A percentile compares a stretch with the other conserved stretches of the same genome.
These are phyloP conservation scores for Zygnema circumcarinatum DNA, from an alignment of 139 green algal species.

Conservation along the genomic window DNA sequence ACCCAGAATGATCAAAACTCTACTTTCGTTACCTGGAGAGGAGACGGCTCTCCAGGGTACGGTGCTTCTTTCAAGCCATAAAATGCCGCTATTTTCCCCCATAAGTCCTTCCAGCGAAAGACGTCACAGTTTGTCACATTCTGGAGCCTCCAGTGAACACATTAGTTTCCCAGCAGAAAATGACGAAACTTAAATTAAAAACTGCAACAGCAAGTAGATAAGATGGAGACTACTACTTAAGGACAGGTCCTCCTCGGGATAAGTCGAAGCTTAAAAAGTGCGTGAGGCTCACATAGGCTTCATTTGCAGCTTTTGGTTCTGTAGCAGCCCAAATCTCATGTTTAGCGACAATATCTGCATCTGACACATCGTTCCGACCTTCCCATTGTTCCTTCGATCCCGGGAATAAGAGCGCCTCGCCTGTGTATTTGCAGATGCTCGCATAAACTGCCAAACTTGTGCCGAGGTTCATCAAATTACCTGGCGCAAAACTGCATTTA, in stretches of 20 bases:
- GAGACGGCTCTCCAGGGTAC: constrained; percentile 9
- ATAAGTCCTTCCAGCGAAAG: constrained; percentile 42
- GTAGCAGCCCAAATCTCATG: constrained; percentile 19
- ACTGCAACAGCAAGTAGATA: no score
- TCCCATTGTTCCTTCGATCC: constrained; percentile 12
- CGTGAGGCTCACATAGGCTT: constrained; percentile 17
- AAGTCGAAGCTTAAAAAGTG: no score
- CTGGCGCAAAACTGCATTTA: constrained; percentile 33
- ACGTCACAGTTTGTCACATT: constrained; percentile 49
- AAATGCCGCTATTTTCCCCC: constrained; percentile 25
- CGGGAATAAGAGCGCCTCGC: constrained; percentile 36
- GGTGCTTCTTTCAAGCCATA: constrained; percentile 5
- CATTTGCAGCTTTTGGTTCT: constrained; percentile 16
- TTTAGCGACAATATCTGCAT: constrained; percentile 32
- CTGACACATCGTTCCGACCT: constrained; percentile 30
- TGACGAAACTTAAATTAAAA: no score
- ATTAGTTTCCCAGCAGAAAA: no score
- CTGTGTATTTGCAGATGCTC: constrained; percentile 23
- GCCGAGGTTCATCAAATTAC: constrained; percentile 46
- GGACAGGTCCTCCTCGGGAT: no score
- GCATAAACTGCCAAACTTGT: constrained; percentile 37
- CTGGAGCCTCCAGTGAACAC: not conserved
- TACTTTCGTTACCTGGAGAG: constrained; percentile 40
- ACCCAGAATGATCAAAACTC: no score
- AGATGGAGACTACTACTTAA: no score